Evolutionary conservation across 2,329 filamentous ascomycete species (phyloP).

Genomic region (Plenodomus tracheiphilus): DNA sequence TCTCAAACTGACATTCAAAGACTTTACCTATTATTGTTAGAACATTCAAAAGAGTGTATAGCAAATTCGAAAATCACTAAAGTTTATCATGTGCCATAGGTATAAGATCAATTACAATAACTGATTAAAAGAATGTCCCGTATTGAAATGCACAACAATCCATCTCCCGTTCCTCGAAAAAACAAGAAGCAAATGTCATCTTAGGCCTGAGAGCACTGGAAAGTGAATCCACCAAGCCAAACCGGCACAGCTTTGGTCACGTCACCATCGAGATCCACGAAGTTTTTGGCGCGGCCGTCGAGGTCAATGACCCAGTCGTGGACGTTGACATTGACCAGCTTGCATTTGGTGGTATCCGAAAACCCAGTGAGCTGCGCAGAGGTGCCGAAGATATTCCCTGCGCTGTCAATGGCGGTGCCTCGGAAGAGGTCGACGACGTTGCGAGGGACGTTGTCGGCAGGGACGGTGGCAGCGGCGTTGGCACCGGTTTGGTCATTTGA

Average conservation of each 20-base stretch:
- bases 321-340: slow-evolving; percentile 5
- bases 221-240: slow-evolving; percentile 16
- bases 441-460: slow-evolving; percentile 5
- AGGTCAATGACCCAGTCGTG: slow-evolving; percentile 7
- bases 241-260: slow-evolving; percentile 9
- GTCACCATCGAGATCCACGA: slow-evolving; percentile 15
- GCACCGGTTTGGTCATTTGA: slow-evolving; percentile 12
- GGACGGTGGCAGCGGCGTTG: slow-evolving; percentile 9
- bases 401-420: slow-evolving; percentile 10
- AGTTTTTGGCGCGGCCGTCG: slow-evolving; percentile 17
- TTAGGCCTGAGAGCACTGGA: slow-evolving; percentile 12
- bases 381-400: slow-evolving; percentile 10
- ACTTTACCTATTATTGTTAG: too few relatives aligned
- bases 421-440: slow-evolving; percentile 7
- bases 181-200: too few relatives aligned
- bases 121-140: too few relatives aligned
- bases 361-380: slow-evolving; percentile 15
- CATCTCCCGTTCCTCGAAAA: too few relatives aligned
- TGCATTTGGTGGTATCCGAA: slow-evolving; percentile 14
- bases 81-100: too few relatives aligned
- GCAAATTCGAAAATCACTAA: too few relatives aligned
- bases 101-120: too few relatives aligned
- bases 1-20: too few relatives aligned
- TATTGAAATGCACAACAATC: too few relatives aligned
- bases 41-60: too few relatives aligned